Conservation (phyloP, 495 filamentous ascomycete species). For the Penicillium canariense region DNA sequence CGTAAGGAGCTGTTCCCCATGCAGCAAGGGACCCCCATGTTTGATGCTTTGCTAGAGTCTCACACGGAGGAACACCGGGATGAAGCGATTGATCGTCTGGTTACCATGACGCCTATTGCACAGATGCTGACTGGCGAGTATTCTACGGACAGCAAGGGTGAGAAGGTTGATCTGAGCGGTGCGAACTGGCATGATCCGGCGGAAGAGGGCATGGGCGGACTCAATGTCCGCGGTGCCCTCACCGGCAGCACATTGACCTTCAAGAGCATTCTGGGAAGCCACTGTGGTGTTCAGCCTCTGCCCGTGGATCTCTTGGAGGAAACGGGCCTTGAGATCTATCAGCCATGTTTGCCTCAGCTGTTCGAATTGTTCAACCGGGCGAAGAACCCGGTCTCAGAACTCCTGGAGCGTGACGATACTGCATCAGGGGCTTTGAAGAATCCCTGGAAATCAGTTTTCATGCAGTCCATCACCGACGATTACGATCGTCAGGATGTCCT, state of each 20-base stretch:
- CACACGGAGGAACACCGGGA: constrained; percentile 19
- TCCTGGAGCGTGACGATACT: neutral
- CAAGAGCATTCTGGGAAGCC: constrained; percentile 45
- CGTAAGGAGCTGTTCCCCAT: constrained; percentile 49
- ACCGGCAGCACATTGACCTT: constrained; percentile 46
- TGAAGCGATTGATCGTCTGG: constrained; percentile 28
- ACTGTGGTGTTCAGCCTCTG: constrained; percentile 45
- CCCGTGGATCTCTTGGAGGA: constrained; percentile 48
- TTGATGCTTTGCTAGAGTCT: constrained; percentile 36
- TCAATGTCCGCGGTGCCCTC: constrained; percentile 42
- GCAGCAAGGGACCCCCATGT: constrained; percentile 38
- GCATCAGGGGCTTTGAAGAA: constrained; percentile 17
- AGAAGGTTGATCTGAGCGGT: constrained; percentile 22
- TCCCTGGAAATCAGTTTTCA: constrained; percentile 45
- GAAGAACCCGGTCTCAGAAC: constrained; percentile 10
- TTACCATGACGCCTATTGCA: constrained; percentile 35
- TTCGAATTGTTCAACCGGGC: constrained; percentile 42
- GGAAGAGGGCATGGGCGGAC: constrained; percentile 35
- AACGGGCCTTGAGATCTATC: constrained; percentile 40
- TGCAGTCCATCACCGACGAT: constrained; percentile 47
- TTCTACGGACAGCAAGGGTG: constrained; percentile 33
- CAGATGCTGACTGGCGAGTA: constrained; percentile 45
- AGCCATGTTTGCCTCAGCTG: constrained; percentile 47
- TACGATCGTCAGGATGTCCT: constrained; percentile 42
- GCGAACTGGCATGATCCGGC: constrained; percentile 24